A percentile compares a stretch with the other conserved stretches of the same genome.
These are phyloP conservation scores for Trichoderma endophyticum DNA, from an alignment of 2,329 filamentous ascomycete genomes.

Conservation along the genomic window DNA sequence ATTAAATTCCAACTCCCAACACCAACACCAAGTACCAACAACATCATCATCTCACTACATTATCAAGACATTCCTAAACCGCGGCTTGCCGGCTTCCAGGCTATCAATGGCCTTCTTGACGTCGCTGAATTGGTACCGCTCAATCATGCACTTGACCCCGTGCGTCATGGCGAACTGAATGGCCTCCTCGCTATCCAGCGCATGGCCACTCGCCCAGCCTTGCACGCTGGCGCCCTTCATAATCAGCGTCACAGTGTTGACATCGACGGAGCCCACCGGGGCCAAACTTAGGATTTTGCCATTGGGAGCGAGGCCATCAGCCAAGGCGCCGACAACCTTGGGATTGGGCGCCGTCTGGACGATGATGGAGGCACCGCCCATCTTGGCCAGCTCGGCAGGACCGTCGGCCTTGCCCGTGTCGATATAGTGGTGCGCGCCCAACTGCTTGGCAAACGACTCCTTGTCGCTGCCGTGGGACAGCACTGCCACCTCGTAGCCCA, in stretches of 20 bases:
- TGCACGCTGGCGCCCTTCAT: constrained; percentile 56
- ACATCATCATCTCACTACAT: constrained; percentile 31
- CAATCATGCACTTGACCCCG: constrained; percentile 60
- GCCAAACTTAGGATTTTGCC: constrained; percentile 62
- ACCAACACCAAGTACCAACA: neutral
- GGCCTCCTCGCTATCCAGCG: constrained; percentile 62
- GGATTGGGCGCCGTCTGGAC: constrained; percentile 62
- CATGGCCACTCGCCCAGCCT: constrained; percentile 61
- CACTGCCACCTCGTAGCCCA: constrained; percentile 72
- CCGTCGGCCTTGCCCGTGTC: constrained; percentile 52
- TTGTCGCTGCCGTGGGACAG: constrained; percentile 65
- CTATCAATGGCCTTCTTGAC: constrained; percentile 44
- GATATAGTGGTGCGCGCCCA: constrained; percentile 46
- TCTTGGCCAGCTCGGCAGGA: constrained; percentile 45
- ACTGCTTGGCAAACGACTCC: constrained; percentile 58
- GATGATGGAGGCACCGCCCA: constrained; percentile 62
- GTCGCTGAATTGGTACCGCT: constrained; percentile 59
- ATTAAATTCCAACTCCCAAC: neutral
- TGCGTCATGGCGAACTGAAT: constrained; percentile 62
- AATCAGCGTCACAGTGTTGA: constrained; percentile 44
- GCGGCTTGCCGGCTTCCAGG: constrained; percentile 40
- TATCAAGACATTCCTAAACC: constrained; percentile 45
- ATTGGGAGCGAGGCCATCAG: constrained; percentile 49
- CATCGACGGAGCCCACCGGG: constrained; percentile 43
- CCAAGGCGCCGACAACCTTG: constrained; percentile 49